Conservation (phyloP, 805 yeast genomes). For the Blastobotrys chiropterorum region DNA sequence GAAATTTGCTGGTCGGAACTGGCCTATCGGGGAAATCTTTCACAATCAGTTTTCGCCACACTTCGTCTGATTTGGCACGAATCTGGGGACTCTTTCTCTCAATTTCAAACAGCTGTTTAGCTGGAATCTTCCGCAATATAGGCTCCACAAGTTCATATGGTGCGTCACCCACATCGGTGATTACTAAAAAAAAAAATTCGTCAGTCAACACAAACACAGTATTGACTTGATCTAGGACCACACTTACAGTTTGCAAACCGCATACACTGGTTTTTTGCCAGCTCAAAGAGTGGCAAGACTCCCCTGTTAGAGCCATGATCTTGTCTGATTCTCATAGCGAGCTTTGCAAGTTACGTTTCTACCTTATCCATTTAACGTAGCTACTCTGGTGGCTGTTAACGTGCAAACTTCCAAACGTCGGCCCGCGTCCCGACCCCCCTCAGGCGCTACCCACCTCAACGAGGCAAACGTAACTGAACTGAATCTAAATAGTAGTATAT, state of each 20-base stretch:
- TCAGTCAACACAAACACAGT: neutral
- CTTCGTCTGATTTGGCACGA: constrained; percentile 22
- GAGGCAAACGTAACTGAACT: no score
- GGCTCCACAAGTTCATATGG: constrained; percentile 35
- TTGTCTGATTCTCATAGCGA: neutral
- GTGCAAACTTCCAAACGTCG: neutral
- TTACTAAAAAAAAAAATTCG: constrained; percentile 15
- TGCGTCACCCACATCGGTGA: constrained; percentile 34
- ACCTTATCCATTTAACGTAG: no score
- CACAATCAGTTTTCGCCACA: constrained; percentile 30
- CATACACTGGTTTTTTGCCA: constrained; percentile 21
- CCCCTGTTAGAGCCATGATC: neutral
- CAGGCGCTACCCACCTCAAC: no score
- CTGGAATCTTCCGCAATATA: constrained; percentile 27
- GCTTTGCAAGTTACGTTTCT: no score
- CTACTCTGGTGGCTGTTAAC: neutral
- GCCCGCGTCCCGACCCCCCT: neutral
- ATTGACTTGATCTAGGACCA: neutral
- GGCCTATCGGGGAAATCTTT: constrained; percentile 31
- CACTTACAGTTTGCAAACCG: constrained; percentile 21
- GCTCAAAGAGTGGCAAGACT: constrained; percentile 15
- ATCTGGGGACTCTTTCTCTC: constrained; percentile 30
- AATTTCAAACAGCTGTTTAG: constrained; percentile 30
- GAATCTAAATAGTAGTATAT: no score
- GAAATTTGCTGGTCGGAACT: constrained; percentile 22